Base-by-base conservation (phyloP, 441 rosid species). In the Bruguiera hainesii region DNA sequence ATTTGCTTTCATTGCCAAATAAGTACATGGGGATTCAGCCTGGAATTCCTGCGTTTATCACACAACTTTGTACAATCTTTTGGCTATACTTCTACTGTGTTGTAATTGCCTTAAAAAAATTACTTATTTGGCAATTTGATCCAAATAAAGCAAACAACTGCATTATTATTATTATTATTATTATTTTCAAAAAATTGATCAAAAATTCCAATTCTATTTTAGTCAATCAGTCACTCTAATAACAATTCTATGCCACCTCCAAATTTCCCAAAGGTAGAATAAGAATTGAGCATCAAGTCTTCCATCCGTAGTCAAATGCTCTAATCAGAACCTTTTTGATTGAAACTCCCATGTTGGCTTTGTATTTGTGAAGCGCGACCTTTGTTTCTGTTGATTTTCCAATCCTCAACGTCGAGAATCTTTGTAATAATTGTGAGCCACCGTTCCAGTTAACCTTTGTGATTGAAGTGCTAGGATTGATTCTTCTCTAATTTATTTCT, bases 151-250 rank as follows among this genome's bases (percentile, higher is more conserved):
- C 56, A 48, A 28, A 63, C 56, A 63, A 19, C 37, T 49, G 56
- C 49, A 55, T 21, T n/a, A 18, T 28, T 48, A 6, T 33, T 7
- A 6, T 5, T 30, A 25, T 31, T 31, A 0, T 31, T 6, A 0
- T 1, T 6, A 1, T 33, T 7, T 1, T 1, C 0, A 5, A 5
- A 5, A 29, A 5, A 0, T 4, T 2, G 50, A 49, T 8, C 25
- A 11, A 13, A 37, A 60, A 72, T 59, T 70, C 61, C 19, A 65
- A 66, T 70, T 77, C 75, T 60, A 65, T 51, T 66, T 51, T 48
- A 23, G 28, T 73, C 67, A 69, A 73, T 61, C 77, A 73, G 64
- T 73, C 77, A 66, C 9, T 2, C 13, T 0, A 58, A 61, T 7
- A 23, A 28, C 6, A 60, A 65, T 67, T 70, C 39, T 58, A 66